Base-by-base conservation (phyloP, 768 basidiomycete genomes). In the Termitomyces bulborhizus region DNA sequence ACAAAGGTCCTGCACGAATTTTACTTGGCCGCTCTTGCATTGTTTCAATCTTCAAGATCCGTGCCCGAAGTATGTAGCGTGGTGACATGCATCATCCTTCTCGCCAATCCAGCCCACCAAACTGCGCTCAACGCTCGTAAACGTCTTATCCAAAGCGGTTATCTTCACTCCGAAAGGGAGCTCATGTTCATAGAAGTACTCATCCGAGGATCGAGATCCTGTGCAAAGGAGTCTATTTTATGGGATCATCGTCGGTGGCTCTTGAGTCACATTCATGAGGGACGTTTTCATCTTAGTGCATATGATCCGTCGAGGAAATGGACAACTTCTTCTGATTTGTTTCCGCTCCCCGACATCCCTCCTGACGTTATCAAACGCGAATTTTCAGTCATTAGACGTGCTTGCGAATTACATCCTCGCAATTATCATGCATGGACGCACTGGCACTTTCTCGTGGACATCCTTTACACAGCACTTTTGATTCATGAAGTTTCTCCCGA, bases 391-490 rank as follows among this genome's bases (percentile, higher is more conserved):
- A 69, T 76, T 13, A 66, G 74, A 39, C 66, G 67, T 36, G 80
- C 85, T 31, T 83, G 83, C 67, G 80, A 82, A 60, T 66, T 74
- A 5, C 86, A 88, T 63, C 83, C 83, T 8, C 80, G 88, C 13
- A 90, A 89, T 62, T 90, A 89, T 63, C 80, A 85, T 66, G 85
- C 84, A 4, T 89, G 88, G 88, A 65, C 73, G 1, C 84, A 89
- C 60, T 81, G 85, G 63, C 72, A 73, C 46, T 77, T 76, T 41
- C 71, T 82, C 53, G 64, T 80, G 42, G 69, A 77, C 57, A 61
- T 69, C 36, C 63, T 70, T 37, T 66, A 58, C 63, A 40, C 52
- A 42, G 55, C 55, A 37, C 41, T 59, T 32, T 21, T 37, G 1
- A 44, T 56, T 18, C 53, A 63, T 53, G 58, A 52, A 52, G 45